Conservation (phyloP, 1,139 yeast genomes). For the Sugiyamaella sp. region DNA sequence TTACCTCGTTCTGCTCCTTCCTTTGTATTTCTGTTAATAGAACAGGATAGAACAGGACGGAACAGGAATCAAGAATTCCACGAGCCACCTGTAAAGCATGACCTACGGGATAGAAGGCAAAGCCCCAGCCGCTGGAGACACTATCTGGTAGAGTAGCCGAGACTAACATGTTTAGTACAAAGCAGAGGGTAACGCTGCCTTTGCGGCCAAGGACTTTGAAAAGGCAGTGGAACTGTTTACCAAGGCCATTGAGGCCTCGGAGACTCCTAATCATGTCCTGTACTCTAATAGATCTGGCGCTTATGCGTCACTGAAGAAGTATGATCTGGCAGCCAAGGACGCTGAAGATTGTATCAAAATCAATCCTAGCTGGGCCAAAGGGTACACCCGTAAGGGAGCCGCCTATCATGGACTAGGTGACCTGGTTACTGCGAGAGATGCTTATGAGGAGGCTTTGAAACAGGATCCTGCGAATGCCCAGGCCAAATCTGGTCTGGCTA, state of each 20-base stretch:
- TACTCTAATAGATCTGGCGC: slow-evolving; percentile 95
- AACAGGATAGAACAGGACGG: too few relatives aligned
- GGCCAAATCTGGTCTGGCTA: slow-evolving; percentile 80
- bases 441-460: slow-evolving; percentile 81
- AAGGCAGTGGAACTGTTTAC: slow-evolving; percentile 81
- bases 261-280: slow-evolving; percentile 83
- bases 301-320: slow-evolving; percentile 78
- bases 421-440: slow-evolving; percentile 55
- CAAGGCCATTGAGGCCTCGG: slow-evolving; percentile 84
- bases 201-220: slow-evolving; percentile 80
- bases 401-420: slow-evolving; percentile 87
- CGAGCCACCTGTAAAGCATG: too few relatives aligned
- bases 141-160: too few relatives aligned
- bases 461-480: slow-evolving; percentile 81
- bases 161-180: slow-evolving; percentile 32
- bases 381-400: slow-evolving; percentile 91
- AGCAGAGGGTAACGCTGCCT: slow-evolving; percentile 83
- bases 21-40: too few relatives aligned
- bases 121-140: too few relatives aligned
- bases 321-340: slow-evolving; percentile 72
- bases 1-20: background rate
- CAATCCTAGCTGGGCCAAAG: slow-evolving; percentile 90
- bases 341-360: slow-evolving; percentile 81
- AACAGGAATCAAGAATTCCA: too few relatives aligned
- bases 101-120: too few relatives aligned